Evolutionary conservation across 176 grass and related monocot species (phyloP).

Genomic region (Puya raimondii): DNA sequence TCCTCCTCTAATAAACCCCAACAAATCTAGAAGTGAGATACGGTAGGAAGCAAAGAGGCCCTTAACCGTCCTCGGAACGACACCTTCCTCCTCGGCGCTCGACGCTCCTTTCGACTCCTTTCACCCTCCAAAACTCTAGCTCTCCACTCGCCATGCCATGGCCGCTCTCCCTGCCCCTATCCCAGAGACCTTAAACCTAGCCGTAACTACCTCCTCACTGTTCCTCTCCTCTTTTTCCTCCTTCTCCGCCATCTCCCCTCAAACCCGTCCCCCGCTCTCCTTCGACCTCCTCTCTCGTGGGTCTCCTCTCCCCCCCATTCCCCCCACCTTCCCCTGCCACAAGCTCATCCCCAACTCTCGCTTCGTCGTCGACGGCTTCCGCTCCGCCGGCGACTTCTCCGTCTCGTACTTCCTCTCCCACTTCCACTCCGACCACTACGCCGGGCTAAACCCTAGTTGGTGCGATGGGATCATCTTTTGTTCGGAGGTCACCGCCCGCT

Average conservation of each 20-base stretch:
- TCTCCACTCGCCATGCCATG: slow-evolving; percentile 20
- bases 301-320: slow-evolving; percentile 34
- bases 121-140: slow-evolving; percentile 16
- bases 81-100: background rate
- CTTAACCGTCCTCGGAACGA: too few relatives aligned
- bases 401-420: slow-evolving; percentile 87
- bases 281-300: slow-evolving; percentile 20
- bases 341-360: slow-evolving; percentile 63
- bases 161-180: slow-evolving; percentile 32
- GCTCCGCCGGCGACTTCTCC: slow-evolving; percentile 69
- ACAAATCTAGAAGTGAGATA: too few relatives aligned
- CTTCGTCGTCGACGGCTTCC: slow-evolving; percentile 84
- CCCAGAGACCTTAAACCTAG: slow-evolving; percentile 1
- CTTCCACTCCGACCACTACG: slow-evolving; percentile 94
- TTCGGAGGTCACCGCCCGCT: slow-evolving; percentile 49
- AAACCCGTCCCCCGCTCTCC: slow-evolving; percentile 17
- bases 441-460: slow-evolving; percentile 58
- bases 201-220: slow-evolving; percentile 22
- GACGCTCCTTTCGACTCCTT: background rate
- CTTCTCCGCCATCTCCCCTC: slow-evolving; percentile 26
- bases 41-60: too few relatives aligned
- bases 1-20: too few relatives aligned
- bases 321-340: slow-evolving; percentile 27
- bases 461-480: slow-evolving; percentile 71
- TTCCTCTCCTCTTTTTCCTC: slow-evolving; percentile 29